phyloP scores from a whole-genome alignment of 129 eudicot species.

The Sambucus nigra region DNA sequence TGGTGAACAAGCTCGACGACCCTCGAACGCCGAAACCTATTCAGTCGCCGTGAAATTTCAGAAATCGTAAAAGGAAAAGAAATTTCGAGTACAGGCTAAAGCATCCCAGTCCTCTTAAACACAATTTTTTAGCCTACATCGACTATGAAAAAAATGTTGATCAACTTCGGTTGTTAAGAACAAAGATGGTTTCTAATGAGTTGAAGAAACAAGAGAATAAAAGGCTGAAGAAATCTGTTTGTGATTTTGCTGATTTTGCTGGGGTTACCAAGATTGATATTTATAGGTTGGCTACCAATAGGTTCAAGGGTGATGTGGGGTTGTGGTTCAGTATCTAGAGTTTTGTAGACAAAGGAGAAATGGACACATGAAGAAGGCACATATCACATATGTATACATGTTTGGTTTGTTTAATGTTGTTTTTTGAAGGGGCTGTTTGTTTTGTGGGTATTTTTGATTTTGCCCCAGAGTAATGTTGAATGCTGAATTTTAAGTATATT shows the following conservation, averaged over 20 bases:
- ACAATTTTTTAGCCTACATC: constrained; percentile 60
- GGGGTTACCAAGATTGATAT: constrained; percentile 66
- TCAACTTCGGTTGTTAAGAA: constrained; percentile 41
- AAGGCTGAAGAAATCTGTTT: constrained; percentile 38
- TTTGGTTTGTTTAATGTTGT: no score
- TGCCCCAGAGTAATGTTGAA: no score
- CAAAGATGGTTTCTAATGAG: constrained; percentile 30
- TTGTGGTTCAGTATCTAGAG: constrained; percentile 87
- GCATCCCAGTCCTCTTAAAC: constrained; percentile 68
- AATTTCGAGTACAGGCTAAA: constrained; percentile 80
- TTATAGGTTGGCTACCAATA: constrained; percentile 56
- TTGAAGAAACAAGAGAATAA: constrained; percentile 20
- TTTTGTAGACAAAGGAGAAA: constrained; percentile 50
- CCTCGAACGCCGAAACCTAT: constrained; percentile 58
- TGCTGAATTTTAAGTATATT: neutral
- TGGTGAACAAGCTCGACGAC: constrained; percentile 85
- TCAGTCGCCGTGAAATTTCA: constrained; percentile 57
- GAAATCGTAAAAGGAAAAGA: constrained; percentile 74
- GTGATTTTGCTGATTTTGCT: constrained; percentile 53
- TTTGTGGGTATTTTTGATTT: no score
- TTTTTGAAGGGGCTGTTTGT: no score
- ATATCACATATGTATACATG: no score
- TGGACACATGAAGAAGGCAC: constrained; percentile 81
- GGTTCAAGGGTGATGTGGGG: constrained; percentile 83
- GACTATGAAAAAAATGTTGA: constrained; percentile 67